A percentile compares a stretch with the other conserved stretches of the same genome.
These are phyloP conservation scores for Suillus luteus DNA, from an alignment of 768 basidiomycete genomes.

Conservation along the genomic window DNA sequence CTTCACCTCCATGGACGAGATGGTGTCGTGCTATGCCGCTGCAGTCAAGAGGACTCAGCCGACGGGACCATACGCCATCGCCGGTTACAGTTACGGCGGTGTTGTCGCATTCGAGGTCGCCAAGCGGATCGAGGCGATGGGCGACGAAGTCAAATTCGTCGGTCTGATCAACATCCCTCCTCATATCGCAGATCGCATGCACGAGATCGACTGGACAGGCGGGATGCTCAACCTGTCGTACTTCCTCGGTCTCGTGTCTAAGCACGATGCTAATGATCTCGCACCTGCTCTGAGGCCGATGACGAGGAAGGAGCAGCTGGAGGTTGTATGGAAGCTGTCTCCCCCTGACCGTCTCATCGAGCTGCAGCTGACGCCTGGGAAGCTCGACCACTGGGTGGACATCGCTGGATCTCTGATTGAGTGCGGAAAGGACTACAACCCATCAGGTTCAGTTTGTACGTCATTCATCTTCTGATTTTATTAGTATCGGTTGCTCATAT, in stretches of 20 bases:
- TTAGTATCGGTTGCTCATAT: constrained; percentile 9
- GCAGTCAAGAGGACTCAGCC: constrained; percentile 34
- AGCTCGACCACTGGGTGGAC: constrained; percentile 32
- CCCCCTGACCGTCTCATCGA: constrained; percentile 31
- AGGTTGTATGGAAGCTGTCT: constrained; percentile 28
- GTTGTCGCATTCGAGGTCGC: constrained; percentile 40
- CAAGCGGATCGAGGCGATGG: constrained; percentile 31
- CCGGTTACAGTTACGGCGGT: constrained; percentile 42
- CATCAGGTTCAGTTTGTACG: constrained; percentile 29
- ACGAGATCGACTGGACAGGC: constrained; percentile 42
- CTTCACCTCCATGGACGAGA: constrained; percentile 35
- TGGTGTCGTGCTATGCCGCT: constrained; percentile 34
- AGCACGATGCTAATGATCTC: constrained; percentile 29
- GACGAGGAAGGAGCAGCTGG: constrained; percentile 28
- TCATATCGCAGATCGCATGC: constrained; percentile 42
- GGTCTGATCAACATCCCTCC: constrained; percentile 41
- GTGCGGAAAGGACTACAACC: constrained; percentile 32
- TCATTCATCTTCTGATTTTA: neutral
- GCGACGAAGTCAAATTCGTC: constrained; percentile 35
- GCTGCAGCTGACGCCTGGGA: constrained; percentile 29
- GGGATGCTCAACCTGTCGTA: constrained; percentile 43
- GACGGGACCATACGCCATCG: constrained; percentile 37
- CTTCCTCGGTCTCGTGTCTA: constrained; percentile 39
- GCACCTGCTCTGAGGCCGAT: constrained; percentile 22
- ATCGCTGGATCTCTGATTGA: constrained; percentile 34